phyloP scores from a whole-genome alignment of 805 yeast genomes.

The Yamadazyma philogaea region DNA sequence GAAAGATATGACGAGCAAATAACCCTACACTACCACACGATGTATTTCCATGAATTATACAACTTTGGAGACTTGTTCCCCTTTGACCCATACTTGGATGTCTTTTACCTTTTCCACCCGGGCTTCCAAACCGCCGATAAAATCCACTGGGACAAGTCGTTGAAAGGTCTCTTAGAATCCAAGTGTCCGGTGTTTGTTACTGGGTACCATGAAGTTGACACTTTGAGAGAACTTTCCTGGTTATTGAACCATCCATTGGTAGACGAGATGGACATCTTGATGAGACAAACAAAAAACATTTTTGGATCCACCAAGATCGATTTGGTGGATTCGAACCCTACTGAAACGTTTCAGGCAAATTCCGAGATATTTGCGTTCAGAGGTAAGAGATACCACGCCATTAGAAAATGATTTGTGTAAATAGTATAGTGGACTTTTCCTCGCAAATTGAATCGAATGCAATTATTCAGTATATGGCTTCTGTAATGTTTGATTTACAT shows the following conservation, averaged over 20 bases:
- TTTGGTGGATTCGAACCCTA: slow-evolving; percentile 86
- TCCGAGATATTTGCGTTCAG: slow-evolving; percentile 87
- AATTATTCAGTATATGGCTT: too few relatives aligned
- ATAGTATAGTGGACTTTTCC: slow-evolving; percentile 1
- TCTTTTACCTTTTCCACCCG: slow-evolving; percentile 93
- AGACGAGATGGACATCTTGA: slow-evolving; percentile 76
- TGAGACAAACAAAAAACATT: slow-evolving; percentile 68
- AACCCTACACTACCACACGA: slow-evolving; percentile 78
- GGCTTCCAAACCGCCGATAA: slow-evolving; percentile 83
- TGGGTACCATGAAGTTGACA: slow-evolving; percentile 79
- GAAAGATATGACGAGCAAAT: slow-evolving; percentile 72
- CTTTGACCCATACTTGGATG: slow-evolving; percentile 93
- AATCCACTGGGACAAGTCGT: slow-evolving; percentile 78
- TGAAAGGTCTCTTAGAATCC: slow-evolving; percentile 85
- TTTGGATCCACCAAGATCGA: slow-evolving; percentile 93
- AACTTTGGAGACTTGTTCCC: slow-evolving; percentile 95
- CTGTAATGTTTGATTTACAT: too few relatives aligned
- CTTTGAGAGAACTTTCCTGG: slow-evolving; percentile 68
- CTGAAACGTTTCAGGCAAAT: slow-evolving; percentile 90
- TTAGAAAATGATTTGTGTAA: slow-evolving; percentile 22
- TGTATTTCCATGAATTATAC: slow-evolving; percentile 86
- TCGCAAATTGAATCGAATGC: too few relatives aligned
- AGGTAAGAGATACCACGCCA: slow-evolving; percentile 95
- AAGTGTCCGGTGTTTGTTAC: slow-evolving; percentile 91
- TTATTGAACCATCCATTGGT: slow-evolving; percentile 54